Base-by-base conservation (phyloP, 116 monocot genomes). In the Dioscorea cayenensis region DNA sequence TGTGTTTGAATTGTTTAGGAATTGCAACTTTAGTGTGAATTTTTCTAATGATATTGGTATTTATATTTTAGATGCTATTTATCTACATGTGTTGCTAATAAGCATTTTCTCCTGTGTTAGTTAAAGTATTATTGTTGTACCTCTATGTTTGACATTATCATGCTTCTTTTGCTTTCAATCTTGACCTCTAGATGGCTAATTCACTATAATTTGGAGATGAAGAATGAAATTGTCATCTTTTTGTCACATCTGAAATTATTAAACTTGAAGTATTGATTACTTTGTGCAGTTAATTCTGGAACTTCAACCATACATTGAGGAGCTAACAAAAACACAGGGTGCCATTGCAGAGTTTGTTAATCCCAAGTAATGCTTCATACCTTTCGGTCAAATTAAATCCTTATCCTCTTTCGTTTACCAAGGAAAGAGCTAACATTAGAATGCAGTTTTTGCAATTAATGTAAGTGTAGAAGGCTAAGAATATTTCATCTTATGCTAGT, bases 341-440 rank as follows among this genome's bases (percentile, higher is more conserved):
- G 89, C 87, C 65, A 95, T 95, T 84, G 67, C 92, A 74, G 95
- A 95, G 77, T 95, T 95, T 82, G 92, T 95, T 68, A 95, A 95
- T 60, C 95, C 95, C 37, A 95, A 95, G 95, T 95, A 90, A 82
- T 70, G 50, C 48, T 43, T 17, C 55, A 55, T 43, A 8, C 17
- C 55, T 55, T 16, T 55, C 55, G 0, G 10, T 43, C 6, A 43
- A 43, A 43, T 43, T 43, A 55, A 16, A 55, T 55, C 4, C 16
- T 19, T 55, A 1, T 49, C 51, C 65, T 22, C 14, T 23, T 66
- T 67, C 27, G 10, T 71, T 58, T 60, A 32, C 55, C 13, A 55
- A 55, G 10, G 5, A 55, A 55, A 55, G 55, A 14, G 17, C 55
- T 55, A 55, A n/a, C n/a, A n/a, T 55, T 16, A 55, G n/a, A 55